These are phyloP conservation scores for Paramecium bursaria DNA, from an alignment of 73 alveolate genomes.

Conservation along the genomic window DNA sequence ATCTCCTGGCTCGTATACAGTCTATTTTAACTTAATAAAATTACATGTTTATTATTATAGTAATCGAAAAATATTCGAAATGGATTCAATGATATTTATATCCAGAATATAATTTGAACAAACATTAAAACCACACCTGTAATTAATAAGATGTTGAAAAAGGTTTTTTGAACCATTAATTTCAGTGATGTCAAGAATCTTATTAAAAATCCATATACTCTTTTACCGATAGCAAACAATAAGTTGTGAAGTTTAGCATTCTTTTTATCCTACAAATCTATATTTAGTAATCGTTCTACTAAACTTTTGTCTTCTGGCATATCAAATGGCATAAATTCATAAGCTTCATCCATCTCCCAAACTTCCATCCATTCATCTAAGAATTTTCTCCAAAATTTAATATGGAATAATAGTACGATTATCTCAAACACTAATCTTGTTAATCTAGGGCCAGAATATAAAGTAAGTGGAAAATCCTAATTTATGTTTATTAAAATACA, in stretches of 20 bases:
- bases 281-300: slow-evolving; percentile 25
- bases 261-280: slow-evolving; percentile 40
- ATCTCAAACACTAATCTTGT: slow-evolving; percentile 45
- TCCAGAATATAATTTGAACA: slow-evolving; percentile 24
- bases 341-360: slow-evolving; percentile 28
- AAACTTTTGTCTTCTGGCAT: neutral
- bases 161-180: slow-evolving; percentile 19
- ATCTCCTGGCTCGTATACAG: slow-evolving; percentile 29
- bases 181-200: slow-evolving; percentile 1
- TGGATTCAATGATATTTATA: slow-evolving; percentile 20
- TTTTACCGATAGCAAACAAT: slow-evolving; percentile 30
- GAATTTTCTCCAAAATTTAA: slow-evolving; percentile 35
- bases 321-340: slow-evolving; percentile 31
- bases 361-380: slow-evolving; percentile 32
- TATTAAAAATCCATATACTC: slow-evolving; percentile 31
- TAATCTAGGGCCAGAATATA: slow-evolving; percentile 21
- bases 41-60: slow-evolving; percentile 11
- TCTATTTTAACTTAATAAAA: neutral
- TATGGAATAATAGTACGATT: slow-evolving; percentile 9
- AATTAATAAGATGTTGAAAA: slow-evolving; percentile 22
- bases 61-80: slow-evolving; percentile 21
- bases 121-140: slow-evolving; percentile 37
- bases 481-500: neutral
- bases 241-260: slow-evolving; percentile 3
- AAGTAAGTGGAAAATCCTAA: slow-evolving; percentile 38